These are phyloP conservation scores for Nakazawaea ambrosiae DNA, from an alignment of 805 yeast species.

Conservation along the genomic window DNA sequence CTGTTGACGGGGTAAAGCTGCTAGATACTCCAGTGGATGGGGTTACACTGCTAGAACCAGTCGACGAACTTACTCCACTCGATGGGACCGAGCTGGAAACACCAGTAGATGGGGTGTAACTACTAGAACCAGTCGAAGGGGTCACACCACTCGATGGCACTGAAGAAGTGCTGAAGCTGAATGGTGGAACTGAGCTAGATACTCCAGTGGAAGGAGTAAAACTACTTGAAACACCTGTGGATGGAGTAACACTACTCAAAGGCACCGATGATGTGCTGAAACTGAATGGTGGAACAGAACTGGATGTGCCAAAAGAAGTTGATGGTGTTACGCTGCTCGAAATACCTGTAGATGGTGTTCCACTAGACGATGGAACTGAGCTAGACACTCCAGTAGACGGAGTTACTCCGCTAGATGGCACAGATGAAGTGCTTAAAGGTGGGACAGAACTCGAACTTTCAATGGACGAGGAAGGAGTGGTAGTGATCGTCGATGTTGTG, in stretches of 20 bases:
- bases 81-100: too few relatives aligned
- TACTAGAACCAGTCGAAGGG: neutral
- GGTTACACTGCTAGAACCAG: too few relatives aligned
- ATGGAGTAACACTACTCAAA: slow-evolving; percentile 9
- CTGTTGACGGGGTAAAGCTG: too few relatives aligned
- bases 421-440: neutral
- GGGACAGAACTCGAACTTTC: neutral
- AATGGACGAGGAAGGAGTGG: neutral
- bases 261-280: neutral
- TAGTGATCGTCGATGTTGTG: slow-evolving; percentile 1
- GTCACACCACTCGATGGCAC: neutral
- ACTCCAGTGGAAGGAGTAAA: slow-evolving; percentile 8
- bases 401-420: slow-evolving; percentile 2
- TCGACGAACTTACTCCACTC: too few relatives aligned
- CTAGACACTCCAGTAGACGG: slow-evolving; percentile 2
- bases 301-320: slow-evolving; percentile 1
- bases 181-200: slow-evolving; percentile 11
- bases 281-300: slow-evolving; percentile 10
- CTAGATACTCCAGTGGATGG: too few relatives aligned
- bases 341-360: neutral
- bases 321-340: neutral
- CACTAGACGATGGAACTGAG: neutral
- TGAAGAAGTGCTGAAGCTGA: slow-evolving; percentile 2
- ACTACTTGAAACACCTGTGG: slow-evolving; percentile 8
- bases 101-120: too few relatives aligned